Evolutionary conservation across 257 asterid species (phyloP).

Genomic region (Capsicum chinense): DNA sequence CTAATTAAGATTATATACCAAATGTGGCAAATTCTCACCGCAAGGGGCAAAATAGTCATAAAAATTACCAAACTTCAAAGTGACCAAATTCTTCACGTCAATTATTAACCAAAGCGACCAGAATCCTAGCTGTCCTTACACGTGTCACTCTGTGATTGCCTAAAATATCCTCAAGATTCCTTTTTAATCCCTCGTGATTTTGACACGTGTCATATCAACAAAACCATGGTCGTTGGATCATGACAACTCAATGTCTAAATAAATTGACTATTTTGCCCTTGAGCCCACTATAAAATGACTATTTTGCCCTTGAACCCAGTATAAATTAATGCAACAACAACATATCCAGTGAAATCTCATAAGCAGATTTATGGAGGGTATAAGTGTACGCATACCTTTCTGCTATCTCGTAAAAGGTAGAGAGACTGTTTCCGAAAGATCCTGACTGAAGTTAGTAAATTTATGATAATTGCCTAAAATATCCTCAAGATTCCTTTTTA

Average conservation of each 20-base stretch:
- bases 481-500: not conserved
- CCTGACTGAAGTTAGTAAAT: no score
- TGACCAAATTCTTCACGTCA: conserved; percentile 28
- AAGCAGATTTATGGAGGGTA: no score
- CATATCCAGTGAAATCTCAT: no score
- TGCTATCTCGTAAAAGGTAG: no score
- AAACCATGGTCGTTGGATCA: not conserved
- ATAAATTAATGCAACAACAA: no score
- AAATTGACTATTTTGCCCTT: no score
- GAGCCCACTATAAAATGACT: no score
- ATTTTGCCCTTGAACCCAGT: no score
- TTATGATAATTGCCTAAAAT: no score
- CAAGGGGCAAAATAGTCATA: conserved; percentile 15
- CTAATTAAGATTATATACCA: not conserved
- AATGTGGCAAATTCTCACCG: not conserved
- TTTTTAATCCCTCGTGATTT: not conserved
- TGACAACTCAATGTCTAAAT: fast-evolving
- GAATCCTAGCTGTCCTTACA: not conserved
- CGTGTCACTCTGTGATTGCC: not conserved
- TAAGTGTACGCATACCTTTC: no score
- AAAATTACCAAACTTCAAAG: not conserved
- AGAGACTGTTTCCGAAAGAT: no score
- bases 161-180: conserved; percentile 4
- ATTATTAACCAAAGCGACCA: not conserved
- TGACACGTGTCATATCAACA: not conserved